Percentiles rank a stretch among this genome's conserved stretches.
These are phyloP conservation scores for Thermomyces lanuginosus DNA, from an alignment of 2,329 filamentous ascomycete genomes.

Conservation along the genomic window DNA sequence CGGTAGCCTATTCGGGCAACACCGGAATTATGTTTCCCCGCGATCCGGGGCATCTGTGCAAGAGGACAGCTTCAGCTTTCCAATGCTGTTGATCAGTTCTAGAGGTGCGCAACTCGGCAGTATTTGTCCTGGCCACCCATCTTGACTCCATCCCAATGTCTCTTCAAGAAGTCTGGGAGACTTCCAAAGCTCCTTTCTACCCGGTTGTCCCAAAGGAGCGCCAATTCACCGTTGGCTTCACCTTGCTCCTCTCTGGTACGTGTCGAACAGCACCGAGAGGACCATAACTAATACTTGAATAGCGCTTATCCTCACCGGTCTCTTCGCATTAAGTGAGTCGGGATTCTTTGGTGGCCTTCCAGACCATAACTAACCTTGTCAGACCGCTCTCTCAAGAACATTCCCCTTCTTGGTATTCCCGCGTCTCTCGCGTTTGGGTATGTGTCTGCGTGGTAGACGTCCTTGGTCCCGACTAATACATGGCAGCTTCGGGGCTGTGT, in stretches of 20 bases:
- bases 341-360: constrained; percentile 1
- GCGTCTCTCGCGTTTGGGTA: constrained; percentile 85
- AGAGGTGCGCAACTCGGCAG: no score
- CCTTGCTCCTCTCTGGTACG: constrained; percentile 51
- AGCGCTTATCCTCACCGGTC: constrained; percentile 53
- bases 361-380: constrained; percentile 6
- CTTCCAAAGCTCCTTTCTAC: constrained; percentile 71
- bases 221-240: constrained; percentile 70
- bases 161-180: constrained; percentile 83
- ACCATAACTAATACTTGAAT: constrained; percentile 3
- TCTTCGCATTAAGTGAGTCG: constrained; percentile 73
- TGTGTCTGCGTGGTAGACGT: constrained; percentile 21
- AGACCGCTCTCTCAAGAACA: constrained; percentile 69
- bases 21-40: no score
- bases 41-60: no score
- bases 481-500: constrained; percentile 73
- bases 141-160: constrained; percentile 43
- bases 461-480: constrained; percentile 3
- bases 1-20: no score
- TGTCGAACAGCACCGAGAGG: background rate
- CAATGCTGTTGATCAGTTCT: no score
- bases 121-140: no score
- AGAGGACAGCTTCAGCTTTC: no score
- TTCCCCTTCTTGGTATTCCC: constrained; percentile 65
- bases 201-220: constrained; percentile 64